Percentiles rank a stretch among this genome's conserved stretches.
Evolutionary conservation across 805 yeast genomes (phyloP).

Genomic region (Wickerhamiella dianesei): DNA sequence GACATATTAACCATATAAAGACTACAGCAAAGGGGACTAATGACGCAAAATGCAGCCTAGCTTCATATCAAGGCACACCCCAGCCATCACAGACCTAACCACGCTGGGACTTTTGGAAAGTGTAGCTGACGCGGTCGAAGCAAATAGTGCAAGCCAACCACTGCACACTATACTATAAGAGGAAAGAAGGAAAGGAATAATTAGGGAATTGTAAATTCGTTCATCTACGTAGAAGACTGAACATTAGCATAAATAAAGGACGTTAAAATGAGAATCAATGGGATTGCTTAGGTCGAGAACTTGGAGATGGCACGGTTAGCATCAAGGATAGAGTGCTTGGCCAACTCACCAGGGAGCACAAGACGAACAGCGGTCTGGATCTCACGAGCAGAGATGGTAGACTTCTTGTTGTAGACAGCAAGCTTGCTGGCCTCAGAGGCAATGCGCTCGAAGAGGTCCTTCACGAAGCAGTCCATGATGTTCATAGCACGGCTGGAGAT

Average conservation of each 20-base stretch:
- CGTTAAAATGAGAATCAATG: constrained; percentile 9
- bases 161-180: no score
- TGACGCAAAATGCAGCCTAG: no score
- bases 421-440: constrained; percentile 96
- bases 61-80: no score
- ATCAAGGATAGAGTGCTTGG: constrained; percentile 96
- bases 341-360: constrained; percentile 96
- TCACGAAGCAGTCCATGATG: constrained; percentile 95
- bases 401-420: constrained; percentile 97
- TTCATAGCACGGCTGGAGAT: constrained; percentile 98
- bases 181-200: background rate
- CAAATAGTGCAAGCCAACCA: no score
- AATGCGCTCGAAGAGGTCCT: constrained; percentile 95
- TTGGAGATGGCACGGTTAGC: constrained; percentile 98
- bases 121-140: background rate
- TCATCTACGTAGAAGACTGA: background rate
- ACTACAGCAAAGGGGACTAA: background rate
- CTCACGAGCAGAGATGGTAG: constrained; percentile 96
- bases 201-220: background rate
- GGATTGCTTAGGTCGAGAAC: constrained; percentile 52
- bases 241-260: constrained; percentile 12
- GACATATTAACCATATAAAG: background rate
- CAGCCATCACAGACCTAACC: background rate
- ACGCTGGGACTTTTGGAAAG: background rate
- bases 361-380: constrained; percentile 97